Base-by-base conservation (phyloP, 192 early-diverging fungal species). In the Backusella tarrabulga region DNA sequence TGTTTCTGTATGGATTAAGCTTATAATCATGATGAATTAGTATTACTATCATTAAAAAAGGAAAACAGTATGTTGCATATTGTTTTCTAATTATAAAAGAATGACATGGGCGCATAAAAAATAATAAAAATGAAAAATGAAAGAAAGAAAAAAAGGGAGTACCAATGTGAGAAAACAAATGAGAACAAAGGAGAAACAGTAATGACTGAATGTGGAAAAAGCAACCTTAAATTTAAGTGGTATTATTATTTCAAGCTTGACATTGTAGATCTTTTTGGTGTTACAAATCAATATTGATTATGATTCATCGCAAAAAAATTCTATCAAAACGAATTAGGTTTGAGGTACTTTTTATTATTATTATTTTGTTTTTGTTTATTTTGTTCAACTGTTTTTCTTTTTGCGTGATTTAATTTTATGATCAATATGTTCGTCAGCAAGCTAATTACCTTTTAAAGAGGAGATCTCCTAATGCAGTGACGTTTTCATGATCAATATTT, bases 21-120 rank as follows among this genome's bases (percentile, higher is more conserved):
- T 70, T 38, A 40, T 21, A 12, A 4, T 12, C 14, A 23, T 70
- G 21, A 36, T 23, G 36, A 70, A 70, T 70, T 70, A 12, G n/a
- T 17, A 40, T 50, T 50, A 50, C 46, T 50, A 19, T 50, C 46
- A 50, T 50, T n/a, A 70, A 70, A 41, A 38, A 38, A 68, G 21
- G n/a, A 56, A 56, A 56, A 3, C 9, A 63, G 11, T 29, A 11
- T 26, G 26, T 63, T 63, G 56, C 9, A 63, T 63, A 63, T 11
- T 63, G 56, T 63, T 63, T 63, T 63, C 56, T 63, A 29, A 63
- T 63, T 14, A 63, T 21, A 60, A 63, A 63, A 63, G 23, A 63
- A 63, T 63, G 26, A 63, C 8, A 29, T 56, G 8, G 8, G 54
- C n/a, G 54, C 21, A 63, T 23, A 63, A 26, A 4, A 21, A 60